Evolutionary conservation across 1,284 basidiomycete species (phyloP).

Genomic region (Sporisorium exsertum): DNA sequence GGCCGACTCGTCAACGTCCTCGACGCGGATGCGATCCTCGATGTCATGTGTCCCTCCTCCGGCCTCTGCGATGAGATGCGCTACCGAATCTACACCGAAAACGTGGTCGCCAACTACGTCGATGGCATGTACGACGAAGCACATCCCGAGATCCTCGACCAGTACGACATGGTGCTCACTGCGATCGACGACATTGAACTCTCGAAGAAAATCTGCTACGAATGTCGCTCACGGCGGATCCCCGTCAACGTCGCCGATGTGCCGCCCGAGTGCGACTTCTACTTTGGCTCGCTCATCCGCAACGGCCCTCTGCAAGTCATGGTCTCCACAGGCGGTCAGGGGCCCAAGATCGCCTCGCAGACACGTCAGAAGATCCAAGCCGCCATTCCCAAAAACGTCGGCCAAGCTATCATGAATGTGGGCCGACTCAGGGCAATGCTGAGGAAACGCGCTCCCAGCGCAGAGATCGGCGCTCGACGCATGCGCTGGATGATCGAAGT

Average conservation of each 20-base stretch:
- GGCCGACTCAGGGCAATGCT: conserved; percentile 79
- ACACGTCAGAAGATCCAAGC: conserved; percentile 80
- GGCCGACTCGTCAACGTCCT: conserved; percentile 69
- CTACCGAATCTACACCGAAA: conserved; percentile 54
- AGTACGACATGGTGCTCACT: conserved; percentile 86
- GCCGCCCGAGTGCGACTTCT: conserved; percentile 90
- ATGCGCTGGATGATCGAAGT: conserved; percentile 96
- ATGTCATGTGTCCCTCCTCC: conserved; percentile 62
- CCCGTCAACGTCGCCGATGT: conserved; percentile 97
- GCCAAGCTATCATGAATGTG: conserved; percentile 83
- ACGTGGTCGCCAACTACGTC: conserved; percentile 54
- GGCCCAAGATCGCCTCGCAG: conserved; percentile 88
- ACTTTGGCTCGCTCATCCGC: conserved; percentile 93
- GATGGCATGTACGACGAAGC: conserved; percentile 68
- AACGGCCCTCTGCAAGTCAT: conserved; percentile 92
- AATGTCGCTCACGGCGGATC: conserved; percentile 79
- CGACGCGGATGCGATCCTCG: conserved; percentile 66
- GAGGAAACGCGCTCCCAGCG: conserved; percentile 81
- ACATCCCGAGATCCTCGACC: conserved; percentile 24
- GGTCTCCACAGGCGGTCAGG: conserved; percentile 94
- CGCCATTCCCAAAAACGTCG: conserved; percentile 79
- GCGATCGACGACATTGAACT: conserved; percentile 87
- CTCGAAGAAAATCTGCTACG: conserved; percentile 78
- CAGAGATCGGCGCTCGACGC: conserved; percentile 77
- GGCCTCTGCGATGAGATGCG: conserved; percentile 65